Evolutionary conservation across 2,329 filamentous ascomycete species (phyloP), one percentile per base, ranked within the genome.

Genomic region (Aspergillus novofumigatus): DNA sequence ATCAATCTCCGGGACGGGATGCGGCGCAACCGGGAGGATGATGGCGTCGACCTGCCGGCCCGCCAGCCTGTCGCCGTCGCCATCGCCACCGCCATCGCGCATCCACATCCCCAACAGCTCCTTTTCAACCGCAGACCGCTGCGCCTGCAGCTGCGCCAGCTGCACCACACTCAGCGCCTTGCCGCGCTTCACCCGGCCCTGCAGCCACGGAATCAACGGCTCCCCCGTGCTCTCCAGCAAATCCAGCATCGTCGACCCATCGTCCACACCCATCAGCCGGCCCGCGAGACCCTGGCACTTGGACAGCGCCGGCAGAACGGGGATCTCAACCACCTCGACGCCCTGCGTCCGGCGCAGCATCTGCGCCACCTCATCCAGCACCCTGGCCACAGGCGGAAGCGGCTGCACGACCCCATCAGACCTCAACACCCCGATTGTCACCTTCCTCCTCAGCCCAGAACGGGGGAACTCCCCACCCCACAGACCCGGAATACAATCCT

Each of bases 1-100:
- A 71, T 89, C 86, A 54, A 86, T 80, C 9, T 80, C 77, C 1
- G 85, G 83, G 0, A 86, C 80, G 0, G 86, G 83, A 68, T 89
- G 86, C 2, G 85, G 84, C 14, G 85, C 85, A 0, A 87, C 76
- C 0, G 86, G 86, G 59, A 81, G 84, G 55, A 89, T 80, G 52
- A 89, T 80, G 0, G 84, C 83, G 73, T 88, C 86, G 20, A 38
- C 63, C 60, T 6, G 52, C 51, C 20, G 41, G 59, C 62, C 25
- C 57, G 55, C 32, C 32, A 38, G 32, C 32, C 6, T 17, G 32
- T 38, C 10, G 54, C 51, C 20, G 32, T 23, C 3, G 54, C 51
- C 20, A 35, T 59, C 61, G 54, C 51, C 20, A 35, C 3, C 3
- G 54, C 51, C 20, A 35, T 59, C 61, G 20, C 58, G 55, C 5